Evolutionary conservation across 257 asterid genomes (phyloP).

Genomic region (Solanum rostratum): DNA sequence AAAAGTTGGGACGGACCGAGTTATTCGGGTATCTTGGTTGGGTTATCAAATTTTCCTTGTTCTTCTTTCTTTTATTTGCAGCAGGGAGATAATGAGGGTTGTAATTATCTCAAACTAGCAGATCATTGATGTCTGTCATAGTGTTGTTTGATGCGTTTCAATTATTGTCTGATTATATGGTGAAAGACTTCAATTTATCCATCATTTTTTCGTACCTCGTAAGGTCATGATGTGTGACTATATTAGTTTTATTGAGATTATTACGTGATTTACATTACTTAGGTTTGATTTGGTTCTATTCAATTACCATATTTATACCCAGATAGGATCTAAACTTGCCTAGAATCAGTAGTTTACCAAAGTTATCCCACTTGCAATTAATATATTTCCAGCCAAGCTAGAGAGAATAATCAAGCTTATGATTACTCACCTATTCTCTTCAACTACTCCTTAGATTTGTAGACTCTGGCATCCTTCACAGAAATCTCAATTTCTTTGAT

Average conservation of each 20-base stretch:
- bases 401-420: background rate
- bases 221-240: background rate
- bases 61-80: background rate
- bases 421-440: background rate
- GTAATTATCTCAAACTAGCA: background rate
- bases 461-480: background rate
- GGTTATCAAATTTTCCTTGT: background rate
- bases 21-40: background rate
- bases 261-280: background rate
- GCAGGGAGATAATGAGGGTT: background rate
- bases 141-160: background rate
- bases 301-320: background rate
- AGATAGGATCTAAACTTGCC: background rate
- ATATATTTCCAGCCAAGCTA: background rate
- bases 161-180: background rate
- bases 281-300: background rate
- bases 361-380: background rate
- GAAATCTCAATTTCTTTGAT: background rate
- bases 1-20: background rate
- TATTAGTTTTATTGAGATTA: background rate
- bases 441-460: background rate
- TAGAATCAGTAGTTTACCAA: background rate
- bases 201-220: background rate
- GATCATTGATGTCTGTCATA: background rate
- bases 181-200: background rate